These are phyloP conservation scores for Iris macrosiphon DNA, from an alignment of 106 monocot genomes.

Conservation along the genomic window DNA sequence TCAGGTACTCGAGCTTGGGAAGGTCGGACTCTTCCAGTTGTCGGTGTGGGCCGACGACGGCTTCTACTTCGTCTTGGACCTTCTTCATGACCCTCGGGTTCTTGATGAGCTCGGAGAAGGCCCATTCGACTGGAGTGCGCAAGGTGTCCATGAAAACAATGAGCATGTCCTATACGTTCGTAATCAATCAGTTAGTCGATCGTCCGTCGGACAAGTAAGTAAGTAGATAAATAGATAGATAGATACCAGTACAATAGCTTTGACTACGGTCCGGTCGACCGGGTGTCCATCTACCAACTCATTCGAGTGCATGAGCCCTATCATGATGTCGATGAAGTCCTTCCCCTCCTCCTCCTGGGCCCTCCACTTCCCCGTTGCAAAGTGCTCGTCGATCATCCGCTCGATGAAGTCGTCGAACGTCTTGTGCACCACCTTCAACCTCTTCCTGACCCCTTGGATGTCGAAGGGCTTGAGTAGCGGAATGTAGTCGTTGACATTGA, in stretches of 20 bases:
- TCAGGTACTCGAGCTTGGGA: constrained; percentile 15
- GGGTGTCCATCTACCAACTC: not conserved
- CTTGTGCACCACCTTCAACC: not conserved
- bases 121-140: too few relatives aligned
- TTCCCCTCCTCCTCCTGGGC: not conserved
- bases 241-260: too few relatives aligned
- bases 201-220: too few relatives aligned
- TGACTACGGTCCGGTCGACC: not conserved
- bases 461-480: not conserved
- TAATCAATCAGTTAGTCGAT: too few relatives aligned
- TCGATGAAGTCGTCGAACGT: not conserved
- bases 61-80: not conserved
- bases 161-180: too few relatives aligned
- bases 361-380: not conserved
- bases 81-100: too few relatives aligned
- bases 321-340: not conserved
- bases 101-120: too few relatives aligned
- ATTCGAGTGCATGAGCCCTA: not conserved
- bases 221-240: too few relatives aligned
- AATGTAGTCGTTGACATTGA: not conserved
- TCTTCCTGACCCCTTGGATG: not conserved
- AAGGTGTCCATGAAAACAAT: too few relatives aligned
- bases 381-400: not conserved
- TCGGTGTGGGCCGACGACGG: constrained; percentile 9
- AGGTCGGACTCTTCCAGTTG: constrained; percentile 16